Conservation (phyloP, 179 eudicot genomes). For the Pouteria campechiana region DNA sequence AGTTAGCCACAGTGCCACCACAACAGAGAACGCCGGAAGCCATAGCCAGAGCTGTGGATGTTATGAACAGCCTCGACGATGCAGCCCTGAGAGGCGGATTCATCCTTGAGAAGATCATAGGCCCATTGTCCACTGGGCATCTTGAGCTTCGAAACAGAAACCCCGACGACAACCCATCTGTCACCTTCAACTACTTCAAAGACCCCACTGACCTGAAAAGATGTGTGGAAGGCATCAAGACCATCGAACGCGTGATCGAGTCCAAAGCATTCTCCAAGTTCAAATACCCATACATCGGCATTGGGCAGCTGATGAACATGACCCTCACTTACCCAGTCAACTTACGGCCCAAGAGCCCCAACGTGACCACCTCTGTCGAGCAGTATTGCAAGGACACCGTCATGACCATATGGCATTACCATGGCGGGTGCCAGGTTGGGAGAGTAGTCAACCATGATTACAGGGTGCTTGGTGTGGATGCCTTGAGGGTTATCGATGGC, state of each 20-base stretch:
- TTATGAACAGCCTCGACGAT: slow-evolving; percentile 33
- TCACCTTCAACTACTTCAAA: slow-evolving; percentile 82
- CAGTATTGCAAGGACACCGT: slow-evolving; percentile 76
- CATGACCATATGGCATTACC: slow-evolving; percentile 94
- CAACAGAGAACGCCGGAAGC: slow-evolving; percentile 77
- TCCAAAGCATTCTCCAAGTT: slow-evolving; percentile 45
- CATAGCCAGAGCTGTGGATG: slow-evolving; percentile 39
- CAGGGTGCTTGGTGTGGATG: slow-evolving; percentile 57
- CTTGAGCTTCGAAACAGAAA: slow-evolving; percentile 31
- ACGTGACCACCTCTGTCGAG: slow-evolving; percentile 43
- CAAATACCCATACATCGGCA: slow-evolving; percentile 18
- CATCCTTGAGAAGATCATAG: slow-evolving; percentile 55
- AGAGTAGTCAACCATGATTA: slow-evolving; percentile 65
- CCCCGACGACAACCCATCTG: slow-evolving; percentile 58
- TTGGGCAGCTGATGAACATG: slow-evolving; percentile 39
- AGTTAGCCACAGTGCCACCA: slow-evolving; percentile 57
- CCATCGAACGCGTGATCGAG: slow-evolving; percentile 40
- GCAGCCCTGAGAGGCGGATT: slow-evolving; percentile 59
- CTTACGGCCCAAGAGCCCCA: slow-evolving; percentile 45
- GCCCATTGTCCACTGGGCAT: slow-evolving; percentile 65
- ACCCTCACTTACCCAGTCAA: slow-evolving; percentile 44
- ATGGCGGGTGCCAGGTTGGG: slow-evolving; percentile 78
- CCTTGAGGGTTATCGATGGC: slow-evolving; percentile 68
- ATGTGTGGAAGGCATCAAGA: slow-evolving; percentile 51
- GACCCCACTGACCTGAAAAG: slow-evolving; percentile 50